Evolutionary conservation across 2,329 filamentous ascomycete genomes (phyloP).

Genomic region (Dactylonectria macrodidyma): DNA sequence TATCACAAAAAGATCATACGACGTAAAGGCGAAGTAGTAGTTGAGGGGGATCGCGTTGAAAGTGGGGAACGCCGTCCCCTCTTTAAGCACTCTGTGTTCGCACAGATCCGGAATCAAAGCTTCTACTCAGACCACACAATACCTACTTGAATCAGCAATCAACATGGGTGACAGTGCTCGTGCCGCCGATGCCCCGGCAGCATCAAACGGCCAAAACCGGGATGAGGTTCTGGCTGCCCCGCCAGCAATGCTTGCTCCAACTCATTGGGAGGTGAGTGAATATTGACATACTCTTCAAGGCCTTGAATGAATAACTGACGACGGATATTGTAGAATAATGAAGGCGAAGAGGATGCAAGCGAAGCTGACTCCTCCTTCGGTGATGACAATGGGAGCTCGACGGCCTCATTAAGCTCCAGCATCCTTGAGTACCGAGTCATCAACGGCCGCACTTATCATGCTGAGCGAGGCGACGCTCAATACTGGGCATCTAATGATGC

Average conservation of each 20-base stretch:
- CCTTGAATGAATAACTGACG: too few relatives aligned
- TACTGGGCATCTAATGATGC: conserved; percentile 41
- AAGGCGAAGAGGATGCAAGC: not conserved
- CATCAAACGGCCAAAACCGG: not conserved
- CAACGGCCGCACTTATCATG: conserved; percentile 41
- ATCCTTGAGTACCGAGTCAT: conserved; percentile 40
- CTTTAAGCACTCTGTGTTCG: not conserved
- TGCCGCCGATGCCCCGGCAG: not conserved
- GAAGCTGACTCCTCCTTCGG: conserved; percentile 36
- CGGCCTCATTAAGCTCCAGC: conserved; percentile 38
- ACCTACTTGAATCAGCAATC: not conserved
- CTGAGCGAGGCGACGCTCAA: conserved; percentile 37
- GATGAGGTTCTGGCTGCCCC: not conserved
- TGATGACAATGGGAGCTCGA: conserved; percentile 31
- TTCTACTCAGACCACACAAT: not conserved
- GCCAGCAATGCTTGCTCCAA: conserved; percentile 33
- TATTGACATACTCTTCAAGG: not conserved
- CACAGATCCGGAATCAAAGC: not conserved
- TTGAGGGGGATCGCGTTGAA: not conserved
- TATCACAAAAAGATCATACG: not conserved
- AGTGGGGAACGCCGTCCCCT: not conserved
- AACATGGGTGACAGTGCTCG: conserved; percentile 25
- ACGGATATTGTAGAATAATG: conserved; percentile 19
- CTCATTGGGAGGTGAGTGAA: conserved; percentile 38
- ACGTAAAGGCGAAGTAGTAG: not conserved